Evolutionary conservation across 2,329 filamentous ascomycete species (phyloP).

Genomic region (Exophiala xenobiotica): DNA sequence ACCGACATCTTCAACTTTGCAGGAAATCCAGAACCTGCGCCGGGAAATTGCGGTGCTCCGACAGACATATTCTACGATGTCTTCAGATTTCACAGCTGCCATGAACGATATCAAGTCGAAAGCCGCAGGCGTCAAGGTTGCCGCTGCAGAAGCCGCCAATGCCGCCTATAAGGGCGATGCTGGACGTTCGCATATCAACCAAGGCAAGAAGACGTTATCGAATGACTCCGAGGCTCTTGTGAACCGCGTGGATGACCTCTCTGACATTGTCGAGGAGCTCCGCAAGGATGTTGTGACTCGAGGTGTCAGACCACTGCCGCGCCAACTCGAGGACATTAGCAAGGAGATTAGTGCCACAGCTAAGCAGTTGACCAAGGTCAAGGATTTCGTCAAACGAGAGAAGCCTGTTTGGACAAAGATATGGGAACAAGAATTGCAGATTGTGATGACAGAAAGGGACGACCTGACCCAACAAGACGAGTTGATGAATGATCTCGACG

Average conservation of each 20-base stretch:
- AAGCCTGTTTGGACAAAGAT: constrained; percentile 99
- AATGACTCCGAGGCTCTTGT: constrained; percentile 88
- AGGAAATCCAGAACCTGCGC: constrained; percentile 76
- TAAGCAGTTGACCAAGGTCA: constrained; percentile 88
- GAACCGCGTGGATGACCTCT: constrained; percentile 90
- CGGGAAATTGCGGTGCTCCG: constrained; percentile 87
- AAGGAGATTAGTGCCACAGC: constrained; percentile 81
- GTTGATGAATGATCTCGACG: constrained; percentile 83
- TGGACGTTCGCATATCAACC: constrained; percentile 82
- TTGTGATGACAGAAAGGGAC: constrained; percentile 92
- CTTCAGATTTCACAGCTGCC: constrained; percentile 80
- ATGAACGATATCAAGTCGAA: constrained; percentile 83
- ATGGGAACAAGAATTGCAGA: constrained; percentile 96
- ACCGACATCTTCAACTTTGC: constrained; percentile 56
- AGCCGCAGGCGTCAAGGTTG: constrained; percentile 75
- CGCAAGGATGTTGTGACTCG: constrained; percentile 94
- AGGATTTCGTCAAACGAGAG: constrained; percentile 86
- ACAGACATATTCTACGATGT: constrained; percentile 90
- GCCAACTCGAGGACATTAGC: constrained; percentile 83
- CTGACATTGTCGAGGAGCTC: constrained; percentile 92
- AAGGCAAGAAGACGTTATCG: constrained; percentile 81
- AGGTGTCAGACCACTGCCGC: constrained; percentile 84
- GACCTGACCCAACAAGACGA: constrained; percentile 96
- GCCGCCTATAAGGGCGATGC: constrained; percentile 71
- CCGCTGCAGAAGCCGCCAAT: constrained; percentile 68